A percentile compares a stretch with the other conserved stretches of the same genome.
Evolutionary conservation across 495 filamentous ascomycete species (phyloP).

Genomic region (Usnea hakonensis): DNA sequence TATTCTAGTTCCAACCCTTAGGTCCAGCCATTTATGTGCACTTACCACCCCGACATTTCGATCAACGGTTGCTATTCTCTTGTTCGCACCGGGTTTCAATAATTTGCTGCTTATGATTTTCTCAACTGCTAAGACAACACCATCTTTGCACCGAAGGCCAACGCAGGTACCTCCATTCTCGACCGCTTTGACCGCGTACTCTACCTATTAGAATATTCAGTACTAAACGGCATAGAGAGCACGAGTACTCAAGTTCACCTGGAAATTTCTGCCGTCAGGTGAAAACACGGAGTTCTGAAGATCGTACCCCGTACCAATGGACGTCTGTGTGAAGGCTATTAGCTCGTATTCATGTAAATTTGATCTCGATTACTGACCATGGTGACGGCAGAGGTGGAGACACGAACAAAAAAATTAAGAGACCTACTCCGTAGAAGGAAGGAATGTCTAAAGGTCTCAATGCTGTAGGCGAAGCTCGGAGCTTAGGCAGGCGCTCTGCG

Average conservation of each 20-base stretch:
- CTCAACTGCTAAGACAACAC: conserved; percentile 91
- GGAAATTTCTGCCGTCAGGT: conserved; percentile 96
- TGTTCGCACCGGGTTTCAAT: conserved; percentile 86
- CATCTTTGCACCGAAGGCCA: conserved; percentile 95
- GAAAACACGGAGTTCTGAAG: conserved; percentile 99
- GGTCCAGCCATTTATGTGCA: not conserved
- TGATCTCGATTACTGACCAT: conserved; percentile 3
- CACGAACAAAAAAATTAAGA: not conserved
- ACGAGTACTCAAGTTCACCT: conserved; percentile 39
- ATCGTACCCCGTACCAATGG: conserved; percentile 99
- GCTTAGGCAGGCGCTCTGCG: conserved; percentile 10
- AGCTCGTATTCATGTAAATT: not conserved
- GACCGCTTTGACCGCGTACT: conserved; percentile 97
- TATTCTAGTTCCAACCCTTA: conserved; percentile 4
- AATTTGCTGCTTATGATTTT: conserved; percentile 95
- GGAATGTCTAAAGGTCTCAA: not conserved
- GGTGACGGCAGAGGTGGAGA: not conserved
- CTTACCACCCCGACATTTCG: conserved; percentile 84
- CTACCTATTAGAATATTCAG: conserved; percentile 50
- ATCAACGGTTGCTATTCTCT: conserved; percentile 91
- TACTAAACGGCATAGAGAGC: not conserved
- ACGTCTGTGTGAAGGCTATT: conserved; percentile 55
- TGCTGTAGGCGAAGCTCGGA: not conserved
- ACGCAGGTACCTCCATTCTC: conserved; percentile 96
- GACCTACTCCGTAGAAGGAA: not conserved